These are phyloP conservation scores for Hypoxylon sp. DNA, from an alignment of 2,329 filamentous ascomycete genomes.

Conservation along the genomic window DNA sequence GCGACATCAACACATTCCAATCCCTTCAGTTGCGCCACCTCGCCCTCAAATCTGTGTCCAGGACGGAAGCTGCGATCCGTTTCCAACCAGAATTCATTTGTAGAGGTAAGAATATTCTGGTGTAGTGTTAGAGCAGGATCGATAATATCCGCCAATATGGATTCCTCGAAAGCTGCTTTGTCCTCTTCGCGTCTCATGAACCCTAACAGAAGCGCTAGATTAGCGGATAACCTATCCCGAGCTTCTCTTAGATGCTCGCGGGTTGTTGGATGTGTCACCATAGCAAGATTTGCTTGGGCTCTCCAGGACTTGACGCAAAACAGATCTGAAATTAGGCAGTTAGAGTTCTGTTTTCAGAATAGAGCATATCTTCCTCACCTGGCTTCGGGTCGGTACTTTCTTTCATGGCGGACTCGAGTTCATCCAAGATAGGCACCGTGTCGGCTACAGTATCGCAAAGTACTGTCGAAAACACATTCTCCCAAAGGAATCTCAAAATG, in stretches of 20 bases:
- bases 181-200: conserved; percentile 1
- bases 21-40: conserved; percentile 43
- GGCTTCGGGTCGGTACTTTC: conserved; percentile 2
- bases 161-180: background rate
- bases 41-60: conserved; percentile 39
- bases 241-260: conserved; percentile 43
- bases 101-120: conserved; percentile 57
- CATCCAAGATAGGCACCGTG: background rate
- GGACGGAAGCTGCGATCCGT: conserved; percentile 51
- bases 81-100: conserved; percentile 56
- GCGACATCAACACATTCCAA: conserved; percentile 56
- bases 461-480: background rate
- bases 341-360: background rate
- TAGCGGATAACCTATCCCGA: conserved; percentile 37
- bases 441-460: background rate
- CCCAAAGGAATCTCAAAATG: conserved; percentile 20
- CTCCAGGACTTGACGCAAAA: conserved; percentile 30
- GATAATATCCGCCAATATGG: conserved; percentile 46
- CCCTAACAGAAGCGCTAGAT: background rate
- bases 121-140: conserved; percentile 55
- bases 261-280: conserved; percentile 49
- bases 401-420: background rate
- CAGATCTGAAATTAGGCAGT: conserved; percentile 8
- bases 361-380: background rate
- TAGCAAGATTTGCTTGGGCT: conserved; percentile 49